Percentiles rank a stretch among this genome's conserved stretches.
These are phyloP conservation scores for Annulohypoxylon nitens DNA, from an alignment of 495 filamentous ascomycete species.

Conservation along the genomic window DNA sequence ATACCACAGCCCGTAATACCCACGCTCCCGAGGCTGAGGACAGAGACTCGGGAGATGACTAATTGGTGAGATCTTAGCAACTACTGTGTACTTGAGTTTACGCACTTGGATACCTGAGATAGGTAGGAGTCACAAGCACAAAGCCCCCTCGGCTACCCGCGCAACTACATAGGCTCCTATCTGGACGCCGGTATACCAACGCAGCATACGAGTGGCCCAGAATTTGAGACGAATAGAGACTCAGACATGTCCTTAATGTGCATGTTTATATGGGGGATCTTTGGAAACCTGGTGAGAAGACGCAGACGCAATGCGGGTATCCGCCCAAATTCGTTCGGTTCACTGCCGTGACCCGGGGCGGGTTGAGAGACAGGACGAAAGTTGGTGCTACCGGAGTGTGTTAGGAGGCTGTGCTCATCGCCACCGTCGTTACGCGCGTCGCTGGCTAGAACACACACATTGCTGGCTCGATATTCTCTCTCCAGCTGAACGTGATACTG, in stretches of 20 bases:
- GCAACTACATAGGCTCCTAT: slow-evolving; percentile 16
- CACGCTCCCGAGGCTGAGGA: slow-evolving; percentile 25
- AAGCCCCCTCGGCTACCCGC: slow-evolving; percentile 14
- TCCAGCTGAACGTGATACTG: background rate
- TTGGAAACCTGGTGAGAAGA: slow-evolving; percentile 20
- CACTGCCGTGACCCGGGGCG: slow-evolving; percentile 37
- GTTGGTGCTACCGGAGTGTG: slow-evolving; percentile 31
- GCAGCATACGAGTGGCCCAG: slow-evolving; percentile 1
- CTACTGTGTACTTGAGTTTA: background rate
- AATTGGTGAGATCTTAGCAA: slow-evolving; percentile 22
- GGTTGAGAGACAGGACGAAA: slow-evolving; percentile 19
- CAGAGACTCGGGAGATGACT: slow-evolving; percentile 27
- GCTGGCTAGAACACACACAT: background rate
- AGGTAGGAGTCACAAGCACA: slow-evolving; percentile 11
- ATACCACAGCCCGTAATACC: background rate
- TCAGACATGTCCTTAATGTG: slow-evolving; percentile 1
- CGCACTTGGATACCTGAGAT: background rate
- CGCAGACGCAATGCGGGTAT: slow-evolving; percentile 35
- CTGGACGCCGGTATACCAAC: background rate
- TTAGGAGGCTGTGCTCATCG: slow-evolving; percentile 38
- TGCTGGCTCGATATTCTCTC: slow-evolving; percentile 6
- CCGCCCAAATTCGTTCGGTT: slow-evolving; percentile 40
- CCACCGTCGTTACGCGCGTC: slow-evolving; percentile 18
- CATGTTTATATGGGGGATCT: background rate
- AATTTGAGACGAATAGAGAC: slow-evolving; percentile 17